Conservation (phyloP, 257 asterid genomes). For the Gynochthodes officinalis region DNA sequence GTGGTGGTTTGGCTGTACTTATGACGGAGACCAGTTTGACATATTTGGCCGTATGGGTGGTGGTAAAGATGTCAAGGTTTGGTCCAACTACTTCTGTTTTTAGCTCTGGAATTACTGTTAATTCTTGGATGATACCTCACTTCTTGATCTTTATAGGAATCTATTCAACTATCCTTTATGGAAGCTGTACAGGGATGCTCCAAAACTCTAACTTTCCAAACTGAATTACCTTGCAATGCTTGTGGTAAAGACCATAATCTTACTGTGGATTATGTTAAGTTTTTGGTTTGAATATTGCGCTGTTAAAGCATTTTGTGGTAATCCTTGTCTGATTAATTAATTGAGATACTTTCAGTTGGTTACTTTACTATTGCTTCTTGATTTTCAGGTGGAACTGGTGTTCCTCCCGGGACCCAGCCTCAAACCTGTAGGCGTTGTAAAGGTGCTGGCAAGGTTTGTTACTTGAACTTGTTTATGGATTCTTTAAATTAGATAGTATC, state of each 20-base stretch:
- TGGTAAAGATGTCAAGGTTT: constrained; percentile 90
- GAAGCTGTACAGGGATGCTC: constrained; percentile 96
- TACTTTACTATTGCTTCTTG: constrained; percentile 5
- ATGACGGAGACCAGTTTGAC: constrained; percentile 50
- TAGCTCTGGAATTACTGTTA: neutral
- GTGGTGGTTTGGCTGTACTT: constrained; percentile 14
- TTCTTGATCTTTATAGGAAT: constrained; percentile 39
- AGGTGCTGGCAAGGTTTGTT: constrained; percentile 86
- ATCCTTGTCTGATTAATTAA: neutral
- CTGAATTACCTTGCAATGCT: constrained; percentile 67
- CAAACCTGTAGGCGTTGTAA: constrained; percentile 87
- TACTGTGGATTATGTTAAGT: neutral
- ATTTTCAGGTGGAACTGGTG: constrained; percentile 86
- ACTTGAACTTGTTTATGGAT: constrained; percentile 20
- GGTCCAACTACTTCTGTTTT: neutral
- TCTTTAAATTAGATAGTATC: neutral
- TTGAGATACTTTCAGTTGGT: neutral
- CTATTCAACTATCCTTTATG: constrained; percentile 84
- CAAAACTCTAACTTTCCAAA: constrained; percentile 59
- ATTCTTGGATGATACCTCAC: constrained; percentile 11
- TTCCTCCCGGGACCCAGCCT: constrained; percentile 96
- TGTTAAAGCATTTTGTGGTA: neutral
- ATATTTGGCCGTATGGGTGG: constrained; percentile 60
- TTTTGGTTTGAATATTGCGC: neutral
- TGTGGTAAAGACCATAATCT: constrained; percentile 58